Conservation (phyloP, 768 basidiomycete species). For the Suillus weaverae region DNA sequence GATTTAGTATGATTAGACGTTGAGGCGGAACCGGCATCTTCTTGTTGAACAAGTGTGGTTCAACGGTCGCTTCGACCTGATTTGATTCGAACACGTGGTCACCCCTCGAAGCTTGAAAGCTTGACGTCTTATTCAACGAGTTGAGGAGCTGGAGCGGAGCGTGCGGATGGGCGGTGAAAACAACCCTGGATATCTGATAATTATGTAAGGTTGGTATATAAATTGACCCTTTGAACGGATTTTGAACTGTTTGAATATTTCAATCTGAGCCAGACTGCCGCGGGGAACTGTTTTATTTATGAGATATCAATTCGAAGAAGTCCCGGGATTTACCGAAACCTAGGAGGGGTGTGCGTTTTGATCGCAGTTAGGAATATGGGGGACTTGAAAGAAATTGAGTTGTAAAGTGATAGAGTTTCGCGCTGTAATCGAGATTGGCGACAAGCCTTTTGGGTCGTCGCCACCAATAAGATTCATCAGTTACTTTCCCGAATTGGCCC, state of each 20-base stretch:
- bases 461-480: constrained; percentile 37
- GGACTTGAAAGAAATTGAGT: constrained; percentile 37
- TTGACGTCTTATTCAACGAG: constrained; percentile 5
- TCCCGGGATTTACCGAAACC: constrained; percentile 4
- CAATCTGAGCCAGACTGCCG: constrained; percentile 21
- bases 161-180: neutral
- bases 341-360: constrained; percentile 1
- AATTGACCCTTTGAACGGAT: constrained; percentile 6
- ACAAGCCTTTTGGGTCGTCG: constrained; percentile 40
- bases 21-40: constrained; percentile 16
- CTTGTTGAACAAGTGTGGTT: neutral
- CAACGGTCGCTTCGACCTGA: neutral
- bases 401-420: constrained; percentile 58
- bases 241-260: constrained; percentile 13
- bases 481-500: constrained; percentile 29
- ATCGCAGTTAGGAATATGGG: constrained; percentile 14
- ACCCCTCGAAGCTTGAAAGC: neutral
- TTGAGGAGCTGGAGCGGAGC: constrained; percentile 2
- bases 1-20: constrained; percentile 35
- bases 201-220: constrained; percentile 10
- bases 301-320: constrained; percentile 7
- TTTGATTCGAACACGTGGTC: constrained; percentile 9
- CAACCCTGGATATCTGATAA: constrained; percentile 17
- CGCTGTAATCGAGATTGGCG: constrained; percentile 43
- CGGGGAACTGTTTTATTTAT: constrained; percentile 18